phyloP scores from a whole-genome alignment of 2,329 filamentous ascomycete species.

The Epichloe brachyelytri region DNA sequence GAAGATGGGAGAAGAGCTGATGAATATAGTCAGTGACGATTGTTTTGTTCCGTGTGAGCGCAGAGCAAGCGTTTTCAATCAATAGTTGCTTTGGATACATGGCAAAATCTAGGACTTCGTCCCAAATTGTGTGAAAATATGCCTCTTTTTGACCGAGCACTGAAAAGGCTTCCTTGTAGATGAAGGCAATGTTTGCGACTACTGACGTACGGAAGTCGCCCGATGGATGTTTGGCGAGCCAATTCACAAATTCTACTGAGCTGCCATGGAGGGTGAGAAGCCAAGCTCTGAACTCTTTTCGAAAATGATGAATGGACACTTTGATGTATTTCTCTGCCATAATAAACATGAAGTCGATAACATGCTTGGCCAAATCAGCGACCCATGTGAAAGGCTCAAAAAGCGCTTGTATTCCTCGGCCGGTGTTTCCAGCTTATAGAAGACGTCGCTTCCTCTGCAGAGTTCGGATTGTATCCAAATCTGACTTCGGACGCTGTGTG shows the following conservation, averaged over 20 bases:
- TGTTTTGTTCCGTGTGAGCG: slow-evolving; percentile 28
- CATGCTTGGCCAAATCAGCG: slow-evolving; percentile 56
- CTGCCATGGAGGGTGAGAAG: slow-evolving; percentile 30
- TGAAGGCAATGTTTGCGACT: slow-evolving; percentile 45
- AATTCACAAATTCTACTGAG: slow-evolving; percentile 32
- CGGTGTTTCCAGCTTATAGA: slow-evolving; percentile 49
- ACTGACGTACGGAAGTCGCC: slow-evolving; percentile 52
- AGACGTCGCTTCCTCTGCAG: slow-evolving; percentile 34
- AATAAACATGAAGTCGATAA: slow-evolving; percentile 49
- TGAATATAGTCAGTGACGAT: slow-evolving; percentile 59
- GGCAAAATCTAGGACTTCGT: slow-evolving; percentile 30
- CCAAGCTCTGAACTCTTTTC: slow-evolving; percentile 44
- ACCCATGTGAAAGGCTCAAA: slow-evolving; percentile 56
- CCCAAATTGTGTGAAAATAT: slow-evolving; percentile 36
- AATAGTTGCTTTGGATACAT: slow-evolving; percentile 17
- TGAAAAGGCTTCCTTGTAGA: slow-evolving; percentile 51
- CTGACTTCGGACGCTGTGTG: slow-evolving; percentile 33
- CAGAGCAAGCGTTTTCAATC: background rate
- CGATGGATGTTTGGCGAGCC: slow-evolving; percentile 36
- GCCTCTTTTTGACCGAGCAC: slow-evolving; percentile 24
- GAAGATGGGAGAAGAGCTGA: slow-evolving; percentile 49
- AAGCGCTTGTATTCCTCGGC: slow-evolving; percentile 49
- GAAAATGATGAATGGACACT: slow-evolving; percentile 45
- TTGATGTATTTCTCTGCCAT: slow-evolving; percentile 16
- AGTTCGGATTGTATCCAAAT: slow-evolving; percentile 51